Percentiles rank a stretch among this genome's conserved stretches.
phyloP scores from a whole-genome alignment of 192 early-diverging fungal species.

The Chytriomyces confervae region DNA sequence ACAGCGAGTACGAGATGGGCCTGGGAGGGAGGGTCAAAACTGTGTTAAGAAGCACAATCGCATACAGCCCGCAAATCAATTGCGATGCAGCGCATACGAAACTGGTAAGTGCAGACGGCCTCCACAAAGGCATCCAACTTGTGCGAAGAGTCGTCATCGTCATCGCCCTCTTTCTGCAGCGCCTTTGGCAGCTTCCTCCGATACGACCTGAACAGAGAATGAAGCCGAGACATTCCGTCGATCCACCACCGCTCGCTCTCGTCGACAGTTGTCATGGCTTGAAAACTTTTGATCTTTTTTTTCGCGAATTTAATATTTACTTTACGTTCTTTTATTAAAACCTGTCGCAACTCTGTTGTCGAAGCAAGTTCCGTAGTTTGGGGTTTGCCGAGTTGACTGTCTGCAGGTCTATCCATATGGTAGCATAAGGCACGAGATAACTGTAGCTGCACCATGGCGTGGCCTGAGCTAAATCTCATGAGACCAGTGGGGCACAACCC shows the following conservation, averaged over 20 bases:
- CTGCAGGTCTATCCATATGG: too few relatives aligned
- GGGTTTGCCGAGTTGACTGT: too few relatives aligned
- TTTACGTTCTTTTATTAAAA: too few relatives aligned
- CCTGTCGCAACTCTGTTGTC: too few relatives aligned
- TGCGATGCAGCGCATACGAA: not conserved
- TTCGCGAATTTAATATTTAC: too few relatives aligned
- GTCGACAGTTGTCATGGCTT: not conserved
- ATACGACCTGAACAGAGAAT: slow-evolving; percentile 3
- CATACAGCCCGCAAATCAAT: not conserved
- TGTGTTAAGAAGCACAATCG: not conserved
- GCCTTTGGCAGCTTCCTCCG: not conserved
- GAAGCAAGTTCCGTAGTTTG: too few relatives aligned
- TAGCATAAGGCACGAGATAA: too few relatives aligned
- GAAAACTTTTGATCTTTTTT: too few relatives aligned
- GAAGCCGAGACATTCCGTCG: slow-evolving; percentile 1
- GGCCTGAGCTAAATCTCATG: too few relatives aligned
- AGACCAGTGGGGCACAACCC: too few relatives aligned
- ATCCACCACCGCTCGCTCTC: slow-evolving; percentile 23
- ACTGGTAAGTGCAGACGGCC: slow-evolving; percentile 18
- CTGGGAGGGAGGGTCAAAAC: not conserved
- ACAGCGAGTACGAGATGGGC: slow-evolving; percentile 26
- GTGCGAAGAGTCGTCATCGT: slow-evolving; percentile 1
- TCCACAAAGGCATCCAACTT: slow-evolving; percentile 3
- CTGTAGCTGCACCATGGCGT: too few relatives aligned
- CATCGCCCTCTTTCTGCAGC: not conserved